These are phyloP conservation scores for Kwoniella sp. DNA, from an alignment of 768 basidiomycete species.

Conservation along the genomic window DNA sequence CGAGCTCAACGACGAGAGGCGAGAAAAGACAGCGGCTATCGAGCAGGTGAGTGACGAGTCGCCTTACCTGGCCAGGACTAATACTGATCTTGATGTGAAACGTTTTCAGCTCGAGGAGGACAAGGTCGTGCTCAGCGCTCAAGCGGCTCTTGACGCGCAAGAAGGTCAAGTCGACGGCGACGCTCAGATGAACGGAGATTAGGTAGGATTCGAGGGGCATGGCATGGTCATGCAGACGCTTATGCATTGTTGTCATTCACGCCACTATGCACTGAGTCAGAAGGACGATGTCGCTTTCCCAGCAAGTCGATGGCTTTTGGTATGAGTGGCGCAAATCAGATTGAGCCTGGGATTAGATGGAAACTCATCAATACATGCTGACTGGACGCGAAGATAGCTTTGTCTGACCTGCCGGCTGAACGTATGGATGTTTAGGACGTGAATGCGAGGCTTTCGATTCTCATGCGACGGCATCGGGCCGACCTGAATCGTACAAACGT, in stretches of 20 bases:
- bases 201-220: slow-evolving; percentile 2
- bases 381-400: too few relatives aligned
- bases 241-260: slow-evolving; percentile 11
- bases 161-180: slow-evolving; percentile 26
- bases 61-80: slow-evolving; percentile 30
- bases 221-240: neutral
- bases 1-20: slow-evolving; percentile 71
- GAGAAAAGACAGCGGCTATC: slow-evolving; percentile 47
- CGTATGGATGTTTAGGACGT: too few relatives aligned
- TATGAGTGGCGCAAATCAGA: too few relatives aligned
- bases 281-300: too few relatives aligned
- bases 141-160: slow-evolving; percentile 54
- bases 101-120: slow-evolving; percentile 75
- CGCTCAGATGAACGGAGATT: slow-evolving; percentile 39
- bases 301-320: too few relatives aligned
- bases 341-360: too few relatives aligned
- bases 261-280: neutral
- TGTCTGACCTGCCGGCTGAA: too few relatives aligned
- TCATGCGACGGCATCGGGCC: too few relatives aligned
- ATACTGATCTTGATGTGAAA: slow-evolving; percentile 60
- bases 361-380: too few relatives aligned
- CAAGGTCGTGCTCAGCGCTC: slow-evolving; percentile 55
- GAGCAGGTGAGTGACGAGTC: slow-evolving; percentile 46
- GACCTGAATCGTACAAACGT: too few relatives aligned
- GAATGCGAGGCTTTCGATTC: too few relatives aligned